A percentile compares a stretch with the other conserved stretches of the same genome.
phyloP scores from a whole-genome alignment of 2,329 filamentous ascomycete genomes.

The Thielaviopsis populi region DNA sequence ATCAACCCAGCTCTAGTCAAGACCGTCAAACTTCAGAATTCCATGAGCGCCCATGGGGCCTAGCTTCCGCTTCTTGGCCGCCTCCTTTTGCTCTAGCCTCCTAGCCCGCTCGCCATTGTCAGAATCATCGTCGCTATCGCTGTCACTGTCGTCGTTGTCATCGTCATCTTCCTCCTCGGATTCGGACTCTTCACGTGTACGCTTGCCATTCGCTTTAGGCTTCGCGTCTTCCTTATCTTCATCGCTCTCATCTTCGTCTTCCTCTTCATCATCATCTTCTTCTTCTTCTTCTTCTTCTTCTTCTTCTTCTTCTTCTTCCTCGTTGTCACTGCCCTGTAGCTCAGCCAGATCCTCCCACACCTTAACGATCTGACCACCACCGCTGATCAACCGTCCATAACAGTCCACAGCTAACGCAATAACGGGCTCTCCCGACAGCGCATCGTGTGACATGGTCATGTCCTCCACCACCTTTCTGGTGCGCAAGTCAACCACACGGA shows the following conservation, averaged over 20 bases:
- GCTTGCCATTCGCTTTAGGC: conserved; percentile 11
- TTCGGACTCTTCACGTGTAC: conserved; percentile 20
- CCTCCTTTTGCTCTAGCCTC: conserved; percentile 20
- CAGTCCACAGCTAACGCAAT: conserved; percentile 72
- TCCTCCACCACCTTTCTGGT: conserved; percentile 41
- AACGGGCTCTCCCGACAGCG: conserved; percentile 57
- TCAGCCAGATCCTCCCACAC: conserved; percentile 76
- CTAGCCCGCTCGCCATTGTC: conserved; percentile 5
- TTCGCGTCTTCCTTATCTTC: conserved; percentile 19
- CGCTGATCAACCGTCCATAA: conserved; percentile 73
- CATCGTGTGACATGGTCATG: conserved; percentile 54
- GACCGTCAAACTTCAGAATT: conserved; percentile 34
- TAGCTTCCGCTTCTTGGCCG: conserved; percentile 28
- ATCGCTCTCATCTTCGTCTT: conserved; percentile 19
- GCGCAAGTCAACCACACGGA: conserved; percentile 61
- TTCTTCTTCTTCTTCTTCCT: conserved; percentile 35
- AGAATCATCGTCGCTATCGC: conserved; percentile 24
- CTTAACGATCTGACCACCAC: conserved; percentile 73
- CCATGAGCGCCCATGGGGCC: conserved; percentile 38
- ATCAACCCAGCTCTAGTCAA: conserved; percentile 25
- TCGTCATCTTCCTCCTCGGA: conserved; percentile 27
- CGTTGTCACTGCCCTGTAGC: conserved; percentile 29
- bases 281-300: conserved; percentile 30
- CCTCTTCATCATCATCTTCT: conserved; percentile 27
- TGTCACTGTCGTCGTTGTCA: conserved; percentile 31